Conservation (phyloP, 176 grass and related monocot species). For the Musa itinerans region DNA sequence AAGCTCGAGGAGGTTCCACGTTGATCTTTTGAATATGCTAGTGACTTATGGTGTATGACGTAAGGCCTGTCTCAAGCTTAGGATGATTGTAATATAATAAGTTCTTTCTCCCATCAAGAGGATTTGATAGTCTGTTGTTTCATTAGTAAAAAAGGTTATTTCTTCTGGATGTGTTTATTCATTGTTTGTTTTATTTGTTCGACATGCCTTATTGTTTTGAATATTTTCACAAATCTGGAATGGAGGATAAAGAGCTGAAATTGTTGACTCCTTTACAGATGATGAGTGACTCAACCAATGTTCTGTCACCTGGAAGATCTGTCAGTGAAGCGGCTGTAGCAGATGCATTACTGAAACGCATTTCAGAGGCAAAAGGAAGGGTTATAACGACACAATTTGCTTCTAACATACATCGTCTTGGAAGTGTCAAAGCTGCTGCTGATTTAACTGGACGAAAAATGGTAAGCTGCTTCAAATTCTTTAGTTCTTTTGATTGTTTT, state of each 20-base stretch:
- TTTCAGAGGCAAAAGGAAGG: conserved; percentile 96
- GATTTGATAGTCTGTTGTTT: neutral
- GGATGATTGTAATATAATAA: neutral
- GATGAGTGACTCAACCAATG: conserved; percentile 99
- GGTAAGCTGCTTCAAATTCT: conserved; percentile 33
- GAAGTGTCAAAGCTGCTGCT: conserved; percentile 95
- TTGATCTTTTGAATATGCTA: neutral
- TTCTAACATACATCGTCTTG: conserved; percentile 98
- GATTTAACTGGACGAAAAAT: conserved; percentile 86
- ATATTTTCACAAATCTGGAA: neutral
- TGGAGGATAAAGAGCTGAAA: neutral
- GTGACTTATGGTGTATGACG: neutral
- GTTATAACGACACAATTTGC: conserved; percentile 98
- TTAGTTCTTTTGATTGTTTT: conserved; percentile 15
- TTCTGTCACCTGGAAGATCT: conserved; percentile 97
- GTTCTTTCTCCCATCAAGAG: neutral
- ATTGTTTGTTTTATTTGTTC: neutral
- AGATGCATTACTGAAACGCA: conserved; percentile 55
- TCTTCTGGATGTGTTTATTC: neutral
- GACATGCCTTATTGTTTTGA: neutral
- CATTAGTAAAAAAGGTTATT: neutral
- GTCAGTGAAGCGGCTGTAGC: conserved; percentile 90
- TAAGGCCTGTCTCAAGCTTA: neutral
- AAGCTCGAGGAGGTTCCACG: neutral
- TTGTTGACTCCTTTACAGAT: conserved; percentile 40